Evolutionary conservation across 495 filamentous ascomycete genomes (phyloP).

Genomic region (Aspergillus leporis): DNA sequence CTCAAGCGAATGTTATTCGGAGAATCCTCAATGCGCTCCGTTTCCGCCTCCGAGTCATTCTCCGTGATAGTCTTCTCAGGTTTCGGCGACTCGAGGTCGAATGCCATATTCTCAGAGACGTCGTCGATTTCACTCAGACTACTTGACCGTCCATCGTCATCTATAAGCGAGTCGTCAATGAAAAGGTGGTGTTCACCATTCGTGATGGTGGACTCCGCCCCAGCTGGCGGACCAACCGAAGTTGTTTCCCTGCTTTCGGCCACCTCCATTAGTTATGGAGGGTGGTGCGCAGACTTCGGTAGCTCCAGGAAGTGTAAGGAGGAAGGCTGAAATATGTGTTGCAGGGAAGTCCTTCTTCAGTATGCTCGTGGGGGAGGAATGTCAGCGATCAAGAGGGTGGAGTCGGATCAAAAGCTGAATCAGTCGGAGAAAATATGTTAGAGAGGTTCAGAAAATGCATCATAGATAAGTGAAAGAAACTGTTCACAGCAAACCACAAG

Average conservation of each 20-base stretch:
- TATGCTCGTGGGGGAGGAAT: constrained; percentile 5
- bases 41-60: constrained; percentile 97
- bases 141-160: constrained; percentile 56
- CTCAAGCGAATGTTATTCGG: constrained; percentile 68
- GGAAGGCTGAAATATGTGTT: not conserved
- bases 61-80: constrained; percentile 45
- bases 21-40: constrained; percentile 90
- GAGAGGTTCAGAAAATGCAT: not conserved
- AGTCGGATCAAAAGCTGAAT: constrained; percentile 9
- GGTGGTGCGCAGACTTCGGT: constrained; percentile 16
- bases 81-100: constrained; percentile 54
- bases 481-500: not conserved
- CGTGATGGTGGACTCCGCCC: constrained; percentile 33
- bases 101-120: constrained; percentile 58
- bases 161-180: constrained; percentile 40
- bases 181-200: constrained; percentile 44
- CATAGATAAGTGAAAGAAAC: not conserved
- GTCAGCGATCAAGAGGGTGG: constrained; percentile 12
- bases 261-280: constrained; percentile 45
- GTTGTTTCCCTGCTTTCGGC: constrained; percentile 41
- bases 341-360: not conserved
- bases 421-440: constrained; percentile 7
- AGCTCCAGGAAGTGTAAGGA: not conserved
- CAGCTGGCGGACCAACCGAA: constrained; percentile 37
- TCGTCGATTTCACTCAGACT: constrained; percentile 95